Evolutionary conservation across 139 green algal species (phyloP).

Genomic region (Picochlorum sp.): DNA sequence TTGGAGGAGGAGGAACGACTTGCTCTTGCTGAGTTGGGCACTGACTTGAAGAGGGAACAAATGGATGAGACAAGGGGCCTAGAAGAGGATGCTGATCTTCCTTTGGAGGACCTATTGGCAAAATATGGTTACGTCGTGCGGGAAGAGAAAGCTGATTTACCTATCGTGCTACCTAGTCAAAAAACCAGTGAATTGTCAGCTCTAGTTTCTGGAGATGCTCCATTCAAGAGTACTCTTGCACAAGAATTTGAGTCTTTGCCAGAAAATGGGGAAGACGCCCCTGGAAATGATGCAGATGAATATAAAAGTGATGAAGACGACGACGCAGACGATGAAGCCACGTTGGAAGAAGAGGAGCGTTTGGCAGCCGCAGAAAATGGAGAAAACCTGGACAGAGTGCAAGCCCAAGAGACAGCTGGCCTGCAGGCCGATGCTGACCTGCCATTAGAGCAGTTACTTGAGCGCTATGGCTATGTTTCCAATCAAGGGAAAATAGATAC

Average conservation of each 20-base stretch:
- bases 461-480: slow-evolving; percentile 39
- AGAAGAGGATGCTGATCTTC: slow-evolving; percentile 65
- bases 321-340: slow-evolving; percentile 49
- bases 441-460: slow-evolving; percentile 77
- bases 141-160: too few relatives aligned
- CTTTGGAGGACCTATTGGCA: slow-evolving; percentile 75
- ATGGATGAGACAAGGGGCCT: slow-evolving; percentile 59
- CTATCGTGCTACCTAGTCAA: too few relatives aligned
- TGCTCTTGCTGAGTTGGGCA: slow-evolving; percentile 25
- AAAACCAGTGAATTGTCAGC: too few relatives aligned
- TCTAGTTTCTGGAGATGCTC: slow-evolving; percentile 5
- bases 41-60: background rate
- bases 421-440: slow-evolving; percentile 72
- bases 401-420: slow-evolving; percentile 48
- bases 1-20: slow-evolving; percentile 58
- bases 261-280: too few relatives aligned
- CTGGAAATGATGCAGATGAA: slow-evolving; percentile 4
- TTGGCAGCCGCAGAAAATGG: slow-evolving; percentile 27
- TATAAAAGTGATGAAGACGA: slow-evolving; percentile 11
- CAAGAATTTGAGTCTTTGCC: too few relatives aligned
- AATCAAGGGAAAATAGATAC: background rate
- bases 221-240: too few relatives aligned
- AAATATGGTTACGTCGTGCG: too few relatives aligned
- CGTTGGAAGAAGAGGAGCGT: slow-evolving; percentile 57
- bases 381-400: background rate